Percentiles rank a stretch among this genome's conserved stretches.
Evolutionary conservation across 805 yeast genomes (phyloP).

Genomic region (Nematodospora valgi): DNA sequence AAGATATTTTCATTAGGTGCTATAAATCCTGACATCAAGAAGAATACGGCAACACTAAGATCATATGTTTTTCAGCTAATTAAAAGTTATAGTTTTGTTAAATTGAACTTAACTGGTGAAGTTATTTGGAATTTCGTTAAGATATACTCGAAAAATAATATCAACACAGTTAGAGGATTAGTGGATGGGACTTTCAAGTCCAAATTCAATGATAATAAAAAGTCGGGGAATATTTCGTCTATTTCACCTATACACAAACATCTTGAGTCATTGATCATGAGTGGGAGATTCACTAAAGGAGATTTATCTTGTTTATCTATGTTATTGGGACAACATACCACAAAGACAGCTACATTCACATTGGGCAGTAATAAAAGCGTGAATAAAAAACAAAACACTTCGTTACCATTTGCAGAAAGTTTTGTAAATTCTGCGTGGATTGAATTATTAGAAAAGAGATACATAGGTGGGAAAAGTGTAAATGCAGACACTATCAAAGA

Average conservation of each 20-base stretch:
- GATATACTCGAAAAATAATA: conserved; percentile 47
- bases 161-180: conserved; percentile 45
- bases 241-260: conserved; percentile 49
- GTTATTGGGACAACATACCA: conserved; percentile 42
- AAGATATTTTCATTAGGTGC: conserved; percentile 68
- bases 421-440: conserved; percentile 60
- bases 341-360: conserved; percentile 21
- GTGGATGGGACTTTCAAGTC: conserved; percentile 54
- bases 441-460: conserved; percentile 54
- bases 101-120: conserved; percentile 56
- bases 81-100: conserved; percentile 47
- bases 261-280: conserved; percentile 39
- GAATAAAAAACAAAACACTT: conserved; percentile 18
- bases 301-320: conserved; percentile 46
- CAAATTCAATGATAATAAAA: conserved; percentile 43
- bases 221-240: conserved; percentile 47
- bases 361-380: conserved; percentile 10
- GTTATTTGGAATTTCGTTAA: conserved; percentile 62
- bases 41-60: conserved; percentile 48
- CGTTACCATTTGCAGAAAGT: conserved; percentile 44
- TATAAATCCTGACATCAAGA: conserved; percentile 63
- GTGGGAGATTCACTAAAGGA: conserved; percentile 41
- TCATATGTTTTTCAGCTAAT: conserved; percentile 49
- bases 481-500: conserved; percentile 45
- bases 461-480: conserved; percentile 54